Evolutionary conservation across 345 rosid genomes (phyloP), one percentile per base, ranked within the genome.

Genomic region (Sonneratia alba): DNA sequence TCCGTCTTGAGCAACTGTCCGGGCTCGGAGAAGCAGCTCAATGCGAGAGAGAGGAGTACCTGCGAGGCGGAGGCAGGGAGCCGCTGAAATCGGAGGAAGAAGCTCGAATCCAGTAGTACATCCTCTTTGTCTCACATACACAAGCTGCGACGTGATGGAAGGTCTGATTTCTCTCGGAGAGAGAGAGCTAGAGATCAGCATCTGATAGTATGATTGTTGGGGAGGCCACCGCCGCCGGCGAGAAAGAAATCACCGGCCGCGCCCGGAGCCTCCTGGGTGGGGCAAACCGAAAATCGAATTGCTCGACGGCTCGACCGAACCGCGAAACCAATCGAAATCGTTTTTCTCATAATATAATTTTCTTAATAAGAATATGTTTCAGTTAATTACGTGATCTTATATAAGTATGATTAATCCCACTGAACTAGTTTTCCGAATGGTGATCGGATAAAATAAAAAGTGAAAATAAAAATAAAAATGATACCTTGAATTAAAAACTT

Each of bases 61-160:
- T 95, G 76, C 99, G 92, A n/a, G 96, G 90, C 70, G 79, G 91
- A 56, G 97, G 98, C 75, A 82, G 80, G 78, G 84, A 66, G 67
- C 98, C 99, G 21, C 69, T 36, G 82, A 95, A 90, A 80, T 95
- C 97, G 69, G 91, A 79, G 75, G 98, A 74, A 43, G 93, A 82
- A 79, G 92, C 97, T 83, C 74, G 87, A 79, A 92, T 87, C 99
- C 99, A 95, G 85, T 81, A 87, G 80, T 95, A 88, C 99, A 92
- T n/a, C 63, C 63, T 22, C 32, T 57, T 32, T 57, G 32, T 9
- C 12, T n/a, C 32, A 6, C 34, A 22, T 1, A 53, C 59, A 53
- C n/a, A 53, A 49, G 3, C 56, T 3, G 19, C 56, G 7, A 42
- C 10, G 45, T 42, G 61, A 55, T 18, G 24, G 61, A 19, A 55